Evolutionary conservation across 768 basidiomycete genomes (phyloP).

Genomic region (Lentinula guzmanii): DNA sequence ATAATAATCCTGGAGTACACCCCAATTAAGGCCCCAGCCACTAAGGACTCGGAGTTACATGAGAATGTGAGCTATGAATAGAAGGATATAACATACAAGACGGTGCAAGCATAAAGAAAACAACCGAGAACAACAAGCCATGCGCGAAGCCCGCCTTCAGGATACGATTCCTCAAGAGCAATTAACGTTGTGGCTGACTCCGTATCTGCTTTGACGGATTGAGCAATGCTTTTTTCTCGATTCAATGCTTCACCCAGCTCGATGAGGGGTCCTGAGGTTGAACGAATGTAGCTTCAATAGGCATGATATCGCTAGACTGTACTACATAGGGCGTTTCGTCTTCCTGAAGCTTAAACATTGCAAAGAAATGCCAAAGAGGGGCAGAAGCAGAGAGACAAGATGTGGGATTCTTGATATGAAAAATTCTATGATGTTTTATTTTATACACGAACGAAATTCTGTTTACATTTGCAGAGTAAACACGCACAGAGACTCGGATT

Average conservation of each 20-base stretch:
- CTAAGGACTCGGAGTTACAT: neutral
- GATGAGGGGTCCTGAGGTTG: neutral
- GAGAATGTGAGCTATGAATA: neutral
- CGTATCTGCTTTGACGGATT: neutral
- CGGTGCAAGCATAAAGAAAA: slow-evolving; percentile 20
- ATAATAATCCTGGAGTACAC: slow-evolving; percentile 25
- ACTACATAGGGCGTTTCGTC: neutral
- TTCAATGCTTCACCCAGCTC: neutral
- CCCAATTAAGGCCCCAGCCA: slow-evolving; percentile 21
- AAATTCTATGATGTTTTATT: neutral
- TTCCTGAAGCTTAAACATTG: neutral
- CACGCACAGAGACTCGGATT: neutral
- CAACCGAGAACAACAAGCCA: slow-evolving; percentile 27
- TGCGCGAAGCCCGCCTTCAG: slow-evolving; percentile 22
- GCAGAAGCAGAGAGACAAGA: neutral
- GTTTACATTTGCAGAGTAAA: neutral
- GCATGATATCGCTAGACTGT: slow-evolving; percentile 5
- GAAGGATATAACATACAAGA: slow-evolving; percentile 15
- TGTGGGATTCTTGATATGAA: neutral
- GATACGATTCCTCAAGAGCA: slow-evolving; percentile 14
- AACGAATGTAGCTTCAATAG: neutral
- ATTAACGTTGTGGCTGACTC: neutral
- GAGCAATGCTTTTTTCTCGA: slow-evolving; percentile 1
- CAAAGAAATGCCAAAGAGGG: neutral
- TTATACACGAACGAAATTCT: neutral